Percentiles rank a stretch among this genome's conserved stretches.
Evolutionary conservation across 805 yeast species (phyloP).

Genomic region (Candida koratica): DNA sequence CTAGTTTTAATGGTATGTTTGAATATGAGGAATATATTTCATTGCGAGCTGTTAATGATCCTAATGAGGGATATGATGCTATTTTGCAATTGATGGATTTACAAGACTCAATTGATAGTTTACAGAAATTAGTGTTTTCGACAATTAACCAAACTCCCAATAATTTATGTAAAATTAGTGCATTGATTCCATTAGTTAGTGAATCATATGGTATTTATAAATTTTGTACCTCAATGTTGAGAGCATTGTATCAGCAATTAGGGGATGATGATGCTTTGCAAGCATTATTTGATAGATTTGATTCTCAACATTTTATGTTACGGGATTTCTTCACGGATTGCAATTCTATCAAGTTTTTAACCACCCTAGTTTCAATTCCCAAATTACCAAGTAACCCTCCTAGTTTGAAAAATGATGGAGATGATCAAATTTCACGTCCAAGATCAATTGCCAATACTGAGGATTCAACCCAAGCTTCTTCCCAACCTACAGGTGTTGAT

Average conservation of each 20-base stretch:
- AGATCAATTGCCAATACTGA: conserved; percentile 21
- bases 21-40: conserved; percentile 95
- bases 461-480: conserved; percentile 38
- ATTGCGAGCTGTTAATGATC: conserved; percentile 81
- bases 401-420: conserved; percentile 46
- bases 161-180: conserved; percentile 76
- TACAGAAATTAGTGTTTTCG: conserved; percentile 72
- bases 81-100: conserved; percentile 78
- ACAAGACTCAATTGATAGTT: conserved; percentile 78
- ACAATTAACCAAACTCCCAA: conserved; percentile 56
- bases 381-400: conserved; percentile 60
- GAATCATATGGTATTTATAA: conserved; percentile 92
- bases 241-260: conserved; percentile 76
- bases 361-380: conserved; percentile 79
- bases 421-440: conserved; percentile 29
- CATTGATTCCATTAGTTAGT: conserved; percentile 83
- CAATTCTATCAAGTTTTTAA: conserved; percentile 73
- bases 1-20: conserved; percentile 90
- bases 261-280: conserved; percentile 71
- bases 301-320: conserved; percentile 65
- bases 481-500: conserved; percentile 37
- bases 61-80: conserved; percentile 92
- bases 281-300: conserved; percentile 69
- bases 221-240: conserved; percentile 82
- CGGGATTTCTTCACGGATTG: conserved; percentile 88